Evolutionary conservation across 148 eudicot genomes (phyloP).

Genomic region (Rhododendron henanense): DNA sequence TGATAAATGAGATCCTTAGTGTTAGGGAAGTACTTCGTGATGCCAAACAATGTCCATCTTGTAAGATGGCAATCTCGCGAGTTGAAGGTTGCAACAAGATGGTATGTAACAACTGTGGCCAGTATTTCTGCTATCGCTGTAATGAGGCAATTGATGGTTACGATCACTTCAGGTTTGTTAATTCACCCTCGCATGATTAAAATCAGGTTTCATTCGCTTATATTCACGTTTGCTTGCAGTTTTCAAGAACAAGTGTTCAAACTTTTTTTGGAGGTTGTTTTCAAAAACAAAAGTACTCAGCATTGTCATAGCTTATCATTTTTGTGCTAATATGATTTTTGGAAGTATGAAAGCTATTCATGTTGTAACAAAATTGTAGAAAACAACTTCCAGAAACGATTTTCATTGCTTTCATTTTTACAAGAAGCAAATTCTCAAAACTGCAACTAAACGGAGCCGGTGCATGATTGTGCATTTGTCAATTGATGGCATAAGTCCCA

Average conservation of each 20-base stretch:
- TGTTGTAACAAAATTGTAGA: neutral
- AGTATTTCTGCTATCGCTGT: slow-evolving; percentile 81
- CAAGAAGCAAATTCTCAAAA: neutral
- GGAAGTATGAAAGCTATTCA: neutral
- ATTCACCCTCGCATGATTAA: neutral
- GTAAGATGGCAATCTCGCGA: slow-evolving; percentile 89
- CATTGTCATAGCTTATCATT: neutral
- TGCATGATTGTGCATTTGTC: neutral
- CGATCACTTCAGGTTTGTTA: slow-evolving; percentile 78
- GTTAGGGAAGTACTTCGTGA: slow-evolving; percentile 59
- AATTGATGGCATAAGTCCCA: neutral
- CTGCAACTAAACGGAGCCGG: neutral
- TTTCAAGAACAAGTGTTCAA: neutral
- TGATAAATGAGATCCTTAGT: slow-evolving; percentile 80
- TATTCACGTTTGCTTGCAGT: neutral
- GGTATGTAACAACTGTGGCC: slow-evolving; percentile 69
- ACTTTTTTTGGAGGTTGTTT: neutral
- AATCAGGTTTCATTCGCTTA: neutral
- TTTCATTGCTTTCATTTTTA: neutral
- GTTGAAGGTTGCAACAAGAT: slow-evolving; percentile 95
- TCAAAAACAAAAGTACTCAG: neutral
- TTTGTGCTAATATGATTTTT: neutral
- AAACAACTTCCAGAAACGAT: neutral
- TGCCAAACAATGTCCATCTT: slow-evolving; percentile 86
- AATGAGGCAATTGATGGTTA: slow-evolving; percentile 69